A percentile compares a stretch with the other conserved stretches of the same genome.
These are phyloP conservation scores for Parathielavia appendiculata DNA, from an alignment of 495 filamentous ascomycete species.

Conservation along the genomic window DNA sequence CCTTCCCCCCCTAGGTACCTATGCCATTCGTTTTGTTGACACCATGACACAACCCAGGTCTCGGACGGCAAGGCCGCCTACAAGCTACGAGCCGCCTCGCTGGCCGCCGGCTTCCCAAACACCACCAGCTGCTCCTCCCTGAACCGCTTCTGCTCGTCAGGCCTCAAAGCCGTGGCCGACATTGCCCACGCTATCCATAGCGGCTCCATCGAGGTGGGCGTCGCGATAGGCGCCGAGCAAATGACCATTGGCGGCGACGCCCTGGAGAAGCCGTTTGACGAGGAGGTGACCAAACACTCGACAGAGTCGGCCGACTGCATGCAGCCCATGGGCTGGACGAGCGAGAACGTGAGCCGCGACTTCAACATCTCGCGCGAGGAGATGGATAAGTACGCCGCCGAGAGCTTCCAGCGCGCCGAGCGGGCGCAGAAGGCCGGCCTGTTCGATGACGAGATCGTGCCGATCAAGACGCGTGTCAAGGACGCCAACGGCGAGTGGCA, in stretches of 20 bases:
- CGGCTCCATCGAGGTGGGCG: conserved; percentile 78
- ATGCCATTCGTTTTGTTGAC: too few species aligned
- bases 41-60: conserved; percentile 55
- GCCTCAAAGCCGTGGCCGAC: conserved; percentile 89
- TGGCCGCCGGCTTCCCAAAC: conserved; percentile 91
- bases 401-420: conserved; percentile 83
- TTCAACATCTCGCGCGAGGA: conserved; percentile 74
- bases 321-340: conserved; percentile 96
- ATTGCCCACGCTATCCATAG: conserved; percentile 81
- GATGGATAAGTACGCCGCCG: conserved; percentile 81
- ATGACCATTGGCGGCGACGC: conserved; percentile 73
- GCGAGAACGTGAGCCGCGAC: conserved; percentile 90
- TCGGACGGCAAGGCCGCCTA: conserved; percentile 82
- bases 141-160: conserved; percentile 96
- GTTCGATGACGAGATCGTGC: conserved; percentile 92
- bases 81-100: conserved; percentile 78
- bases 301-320: conserved; percentile 81
- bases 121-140: conserved; percentile 72
- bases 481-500: conserved; percentile 74
- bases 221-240: conserved; percentile 82
- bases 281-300: conserved; percentile 61
- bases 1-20: too few species aligned
- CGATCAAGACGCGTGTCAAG: conserved; percentile 75
- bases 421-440: conserved; percentile 85
- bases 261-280: conserved; percentile 67